Evolutionary conservation across 177 flowering plant species (phyloP), one percentile per base, ranked within the genome.

Genomic region (Vitis hybrid): DNA sequence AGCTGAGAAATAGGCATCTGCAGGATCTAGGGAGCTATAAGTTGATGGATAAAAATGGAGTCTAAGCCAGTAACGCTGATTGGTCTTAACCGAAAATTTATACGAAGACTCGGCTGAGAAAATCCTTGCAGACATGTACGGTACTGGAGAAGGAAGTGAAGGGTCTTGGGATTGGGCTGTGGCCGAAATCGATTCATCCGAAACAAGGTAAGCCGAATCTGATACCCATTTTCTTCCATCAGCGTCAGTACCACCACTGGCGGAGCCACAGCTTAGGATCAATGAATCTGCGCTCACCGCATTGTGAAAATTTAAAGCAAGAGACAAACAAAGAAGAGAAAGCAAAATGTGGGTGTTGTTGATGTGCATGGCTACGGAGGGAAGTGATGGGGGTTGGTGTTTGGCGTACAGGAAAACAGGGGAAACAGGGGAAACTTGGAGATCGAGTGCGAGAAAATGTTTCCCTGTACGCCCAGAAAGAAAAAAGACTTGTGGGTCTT

Each of bases 21-120:
- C 29, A 6, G 72, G 29, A 56, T 83, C 55, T 62, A 78, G 67
- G 3, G 67, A 51, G 0, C 62, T 33, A 62, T 86, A 88, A 0
- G 77, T 20, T 0, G 86, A 61, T 0, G 92, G 90, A 39, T 88
- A 86, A 55, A 88, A 88, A 75, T 86, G 78, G 51, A 88, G 77
- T 48, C 92, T 73, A 48, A 88, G 66, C 49, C 73, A 64, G 11
- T 78, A 77, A 1, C 86, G 79, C 0, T 70, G 26, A 2, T 50
- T 51, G 0, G 82, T 2, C 15, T 68, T 75, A 1, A 83, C 51
- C 0, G 86, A 77, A 52, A 88, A 62, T 29, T 64, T 62, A 61
- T 86, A 88, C 1, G 76, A 70, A 5, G 70, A 33, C 16, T 84
- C 81, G 0, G 86, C 66, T 7, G 68, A 75, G 75, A 86, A 86